phyloP scores from a whole-genome alignment of 2,329 filamentous ascomycete genomes.

The Colletotrichum eremochloae region DNA sequence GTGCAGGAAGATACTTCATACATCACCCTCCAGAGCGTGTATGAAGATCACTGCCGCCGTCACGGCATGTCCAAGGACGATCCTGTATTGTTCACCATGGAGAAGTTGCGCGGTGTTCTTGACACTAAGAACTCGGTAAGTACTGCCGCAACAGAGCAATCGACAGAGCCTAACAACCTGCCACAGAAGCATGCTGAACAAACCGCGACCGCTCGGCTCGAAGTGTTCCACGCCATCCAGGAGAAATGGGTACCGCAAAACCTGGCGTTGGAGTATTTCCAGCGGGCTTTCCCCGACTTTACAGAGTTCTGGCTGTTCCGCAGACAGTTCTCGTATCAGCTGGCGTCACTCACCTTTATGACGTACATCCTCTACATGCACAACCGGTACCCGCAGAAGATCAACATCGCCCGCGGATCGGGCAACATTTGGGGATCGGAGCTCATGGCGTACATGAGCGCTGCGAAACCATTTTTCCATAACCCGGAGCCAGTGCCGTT shows the following conservation, averaged over 20 bases:
- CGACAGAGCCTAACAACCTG: constrained; percentile 42
- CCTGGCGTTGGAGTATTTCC: constrained; percentile 90
- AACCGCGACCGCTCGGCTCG: constrained; percentile 79
- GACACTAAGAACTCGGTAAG: constrained; percentile 75
- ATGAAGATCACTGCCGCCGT: constrained; percentile 94
- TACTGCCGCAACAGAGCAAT: constrained; percentile 38
- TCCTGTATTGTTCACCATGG: constrained; percentile 93
- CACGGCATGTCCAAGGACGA: constrained; percentile 94
- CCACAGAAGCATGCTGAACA: constrained; percentile 77
- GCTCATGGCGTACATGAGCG: constrained; percentile 89
- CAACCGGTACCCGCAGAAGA: constrained; percentile 94
- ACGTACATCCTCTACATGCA: constrained; percentile 99
- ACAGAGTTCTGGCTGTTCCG: constrained; percentile 99
- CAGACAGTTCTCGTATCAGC: constrained; percentile 94
- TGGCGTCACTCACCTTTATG: constrained; percentile 96
- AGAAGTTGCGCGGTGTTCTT: constrained; percentile 84
- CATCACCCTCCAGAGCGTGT: constrained; percentile 93
- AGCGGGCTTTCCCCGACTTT: constrained; percentile 87
- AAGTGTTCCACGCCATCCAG: constrained; percentile 95
- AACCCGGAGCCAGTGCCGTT: constrained; percentile 97
- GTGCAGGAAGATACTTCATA: constrained; percentile 97
- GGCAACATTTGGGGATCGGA: constrained; percentile 98
- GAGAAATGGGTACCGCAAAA: constrained; percentile 91
- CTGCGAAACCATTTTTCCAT: constrained; percentile 88
- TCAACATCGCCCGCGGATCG: constrained; percentile 87